Base-by-base conservation (phyloP, 2,329 filamentous ascomycete species). In the Alternaria sp. region DNA sequence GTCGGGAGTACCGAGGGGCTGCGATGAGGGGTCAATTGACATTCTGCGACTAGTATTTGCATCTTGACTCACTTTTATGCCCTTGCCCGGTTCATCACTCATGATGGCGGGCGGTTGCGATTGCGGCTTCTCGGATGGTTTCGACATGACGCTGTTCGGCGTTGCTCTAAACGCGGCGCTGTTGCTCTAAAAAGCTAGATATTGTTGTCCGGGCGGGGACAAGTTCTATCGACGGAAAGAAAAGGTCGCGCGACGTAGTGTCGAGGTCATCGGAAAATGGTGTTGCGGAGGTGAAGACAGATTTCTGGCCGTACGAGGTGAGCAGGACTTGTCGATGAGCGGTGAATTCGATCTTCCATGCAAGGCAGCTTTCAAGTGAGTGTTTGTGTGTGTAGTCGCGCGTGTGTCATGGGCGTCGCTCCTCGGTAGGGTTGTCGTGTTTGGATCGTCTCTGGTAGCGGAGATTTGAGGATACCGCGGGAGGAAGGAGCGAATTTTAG, bases 221-320 rank as follows among this genome's bases (percentile, higher is more conserved):
- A 19, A 30, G 30, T 59, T 62, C 70, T 76, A 75, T 71, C 68
- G 66, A 62, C 65, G 57, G 47, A 61, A 65, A 66, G 66, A 67
- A 65, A 64, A 65, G 59, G 56, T 68, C 47, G 68, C 57, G 50
- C 59, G 61, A 54, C 61, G 69, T 54, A 60, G 52, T 72, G 61
- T 66, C 67, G 66, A 71, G 74, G 36, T 78, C 77, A 79, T 79
- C 68, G 72, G 74, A 69, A 64, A 67, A 60, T 62, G 67, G 57
- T 62, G 58, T 57, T 62, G 65, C 51, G 54, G 55, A 54, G 59
- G 56, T 67, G 65, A 49, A 52, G 65, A 70, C 63, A 59, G 69
- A 61, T 58, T 64, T 67, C 54, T 58, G 68, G 51, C 10, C 57
- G 57, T 12, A 49, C 45, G 50, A 26, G 49, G 57, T 36, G 54